These are phyloP conservation scores for Blastobotrys illinoisensis DNA, from an alignment of 1,139 yeast species.

Conservation along the genomic window DNA sequence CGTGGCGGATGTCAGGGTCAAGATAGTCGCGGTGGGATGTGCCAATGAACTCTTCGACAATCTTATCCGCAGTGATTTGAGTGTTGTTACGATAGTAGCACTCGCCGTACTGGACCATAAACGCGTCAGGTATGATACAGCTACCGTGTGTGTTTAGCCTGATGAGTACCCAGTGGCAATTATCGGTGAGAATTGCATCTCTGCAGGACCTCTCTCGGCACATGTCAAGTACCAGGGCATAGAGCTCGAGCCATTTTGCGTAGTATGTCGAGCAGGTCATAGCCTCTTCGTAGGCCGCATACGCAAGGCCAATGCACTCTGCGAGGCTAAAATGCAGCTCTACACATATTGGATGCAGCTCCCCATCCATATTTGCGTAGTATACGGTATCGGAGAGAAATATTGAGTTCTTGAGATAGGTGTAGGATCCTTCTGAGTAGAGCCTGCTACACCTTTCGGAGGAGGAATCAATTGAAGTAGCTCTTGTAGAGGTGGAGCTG, in stretches of 20 bases:
- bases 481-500: neutral
- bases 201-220: neutral
- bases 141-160: neutral
- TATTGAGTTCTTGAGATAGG: neutral
- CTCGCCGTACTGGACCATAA: neutral
- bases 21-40: neutral
- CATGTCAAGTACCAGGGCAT: neutral
- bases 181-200: neutral
- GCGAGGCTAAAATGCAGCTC: neutral
- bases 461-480: neutral
- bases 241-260: neutral
- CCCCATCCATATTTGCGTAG: neutral
- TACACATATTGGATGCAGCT: neutral
- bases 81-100: neutral
- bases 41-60: neutral
- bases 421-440: neutral
- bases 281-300: neutral
- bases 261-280: neutral
- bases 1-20: neutral
- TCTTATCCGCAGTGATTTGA: neutral
- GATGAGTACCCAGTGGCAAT: neutral
- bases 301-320: neutral
- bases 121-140: neutral
- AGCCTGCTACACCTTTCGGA: neutral
- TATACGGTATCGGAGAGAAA: neutral